phyloP scores from a whole-genome alignment of 176 grass and related monocot genomes.

The bread wheat (Triticum aestivum) region DNA sequence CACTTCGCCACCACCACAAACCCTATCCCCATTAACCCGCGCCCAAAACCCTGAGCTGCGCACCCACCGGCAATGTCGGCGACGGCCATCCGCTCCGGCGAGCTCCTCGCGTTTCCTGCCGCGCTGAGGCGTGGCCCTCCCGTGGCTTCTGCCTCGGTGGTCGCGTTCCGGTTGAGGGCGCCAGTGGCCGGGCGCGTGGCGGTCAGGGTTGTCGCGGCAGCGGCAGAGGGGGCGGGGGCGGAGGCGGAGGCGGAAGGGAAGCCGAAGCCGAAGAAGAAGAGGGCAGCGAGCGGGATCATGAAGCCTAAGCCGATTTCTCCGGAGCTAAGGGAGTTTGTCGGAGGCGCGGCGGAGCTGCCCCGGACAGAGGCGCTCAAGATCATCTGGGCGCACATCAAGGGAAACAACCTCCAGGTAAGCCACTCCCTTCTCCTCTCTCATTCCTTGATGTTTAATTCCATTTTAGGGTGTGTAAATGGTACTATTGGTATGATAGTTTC shows the following conservation, averaged over 20 bases:
- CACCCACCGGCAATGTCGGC: conserved; percentile 43
- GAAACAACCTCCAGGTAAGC: conserved; percentile 76
- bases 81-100: conserved; percentile 32
- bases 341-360: conserved; percentile 66
- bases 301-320: conserved; percentile 75
- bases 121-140: background rate
- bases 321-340: conserved; percentile 77
- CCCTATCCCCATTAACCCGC: conserved; percentile 35
- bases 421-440: background rate
- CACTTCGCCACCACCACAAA: background rate
- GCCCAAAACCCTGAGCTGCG: conserved; percentile 28
- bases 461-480: background rate
- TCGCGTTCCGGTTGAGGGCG: conserved; percentile 2
- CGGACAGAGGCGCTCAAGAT: conserved; percentile 84
- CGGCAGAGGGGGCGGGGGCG: conserved; percentile 15
- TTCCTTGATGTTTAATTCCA: background rate
- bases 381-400: conserved; percentile 95
- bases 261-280: conserved; percentile 40
- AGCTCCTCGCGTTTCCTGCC: conserved; percentile 15
- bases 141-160: background rate
- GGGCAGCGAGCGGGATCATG: conserved; percentile 70
- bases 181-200: background rate
- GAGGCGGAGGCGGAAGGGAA: conserved; percentile 22
- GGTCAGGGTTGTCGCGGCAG: conserved; percentile 1
- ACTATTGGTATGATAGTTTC: background rate